Evolutionary conservation across 2,329 filamentous ascomycete genomes (phyloP).

Genomic region (Colletotrichum sp.): DNA sequence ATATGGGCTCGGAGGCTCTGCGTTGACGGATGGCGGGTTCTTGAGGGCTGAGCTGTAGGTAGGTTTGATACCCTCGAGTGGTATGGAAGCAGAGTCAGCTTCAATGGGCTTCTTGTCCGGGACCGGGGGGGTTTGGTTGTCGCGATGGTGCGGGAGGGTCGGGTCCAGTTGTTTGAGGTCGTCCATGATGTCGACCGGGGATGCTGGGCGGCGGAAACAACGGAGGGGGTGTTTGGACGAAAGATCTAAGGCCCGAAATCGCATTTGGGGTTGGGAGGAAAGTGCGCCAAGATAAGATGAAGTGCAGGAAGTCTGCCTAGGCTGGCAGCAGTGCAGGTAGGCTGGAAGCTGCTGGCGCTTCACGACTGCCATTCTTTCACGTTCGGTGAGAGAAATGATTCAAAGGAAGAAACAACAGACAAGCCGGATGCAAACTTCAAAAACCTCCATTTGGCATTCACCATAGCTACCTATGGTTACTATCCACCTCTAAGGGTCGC

Average conservation of each 20-base stretch:
- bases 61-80: background rate
- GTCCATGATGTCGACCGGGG: slow-evolving; percentile 17
- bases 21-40: background rate
- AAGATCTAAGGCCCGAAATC: background rate
- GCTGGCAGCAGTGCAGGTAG: background rate
- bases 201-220: background rate
- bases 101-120: background rate
- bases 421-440: background rate
- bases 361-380: background rate
- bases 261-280: background rate
- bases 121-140: background rate
- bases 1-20: background rate
- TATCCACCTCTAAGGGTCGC: background rate
- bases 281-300: background rate
- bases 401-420: background rate
- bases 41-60: background rate
- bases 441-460: background rate
- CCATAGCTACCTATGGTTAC: background rate
- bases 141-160: background rate
- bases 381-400: background rate
- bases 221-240: slow-evolving; percentile 1
- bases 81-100: background rate
- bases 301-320: background rate
- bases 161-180: background rate
- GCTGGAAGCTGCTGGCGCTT: background rate